These are phyloP conservation scores for Schwanniomyces etchellsii DNA, from an alignment of 1,139 yeast species.

Conservation along the genomic window DNA sequence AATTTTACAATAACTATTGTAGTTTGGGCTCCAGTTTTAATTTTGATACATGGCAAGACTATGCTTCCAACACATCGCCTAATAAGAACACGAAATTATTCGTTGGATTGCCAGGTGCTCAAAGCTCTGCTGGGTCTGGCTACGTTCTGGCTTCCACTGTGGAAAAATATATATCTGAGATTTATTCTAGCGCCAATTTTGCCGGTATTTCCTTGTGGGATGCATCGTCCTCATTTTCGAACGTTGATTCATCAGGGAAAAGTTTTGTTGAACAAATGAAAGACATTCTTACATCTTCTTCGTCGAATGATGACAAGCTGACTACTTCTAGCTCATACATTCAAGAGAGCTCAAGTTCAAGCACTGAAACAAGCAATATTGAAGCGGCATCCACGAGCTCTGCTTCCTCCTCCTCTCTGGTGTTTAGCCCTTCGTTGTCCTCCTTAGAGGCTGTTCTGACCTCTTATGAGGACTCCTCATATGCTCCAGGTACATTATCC, in stretches of 20 bases:
- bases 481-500: too few species aligned
- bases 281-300: slow-evolving; percentile 8
- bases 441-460: too few species aligned
- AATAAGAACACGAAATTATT: slow-evolving; percentile 61
- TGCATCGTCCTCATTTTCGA: slow-evolving; percentile 72
- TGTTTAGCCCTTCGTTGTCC: neutral
- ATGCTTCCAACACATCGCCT: slow-evolving; percentile 58
- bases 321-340: slow-evolving; percentile 6
- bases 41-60: slow-evolving; percentile 79
- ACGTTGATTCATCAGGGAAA: slow-evolving; percentile 36
- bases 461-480: too few species aligned
- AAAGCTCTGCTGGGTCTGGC: slow-evolving; percentile 55
- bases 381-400: neutral
- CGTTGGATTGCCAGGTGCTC: slow-evolving; percentile 71
- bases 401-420: neutral
- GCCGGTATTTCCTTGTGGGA: slow-evolving; percentile 94
- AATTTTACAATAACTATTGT: slow-evolving; percentile 92
- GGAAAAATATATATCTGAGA: slow-evolving; percentile 14
- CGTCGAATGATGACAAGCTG: slow-evolving; percentile 3
- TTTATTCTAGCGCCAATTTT: slow-evolving; percentile 43
- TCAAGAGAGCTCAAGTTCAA: slow-evolving; percentile 4
- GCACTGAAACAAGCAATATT: slow-evolving; percentile 7
- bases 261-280: slow-evolving; percentile 41
- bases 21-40: slow-evolving; percentile 57
- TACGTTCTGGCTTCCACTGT: slow-evolving; percentile 18